A percentile compares a stretch with the other conserved stretches of the same genome.
Conservation (phyloP, 2,329 filamentous ascomycete genomes). For the Aspergillus ustus region DNA sequence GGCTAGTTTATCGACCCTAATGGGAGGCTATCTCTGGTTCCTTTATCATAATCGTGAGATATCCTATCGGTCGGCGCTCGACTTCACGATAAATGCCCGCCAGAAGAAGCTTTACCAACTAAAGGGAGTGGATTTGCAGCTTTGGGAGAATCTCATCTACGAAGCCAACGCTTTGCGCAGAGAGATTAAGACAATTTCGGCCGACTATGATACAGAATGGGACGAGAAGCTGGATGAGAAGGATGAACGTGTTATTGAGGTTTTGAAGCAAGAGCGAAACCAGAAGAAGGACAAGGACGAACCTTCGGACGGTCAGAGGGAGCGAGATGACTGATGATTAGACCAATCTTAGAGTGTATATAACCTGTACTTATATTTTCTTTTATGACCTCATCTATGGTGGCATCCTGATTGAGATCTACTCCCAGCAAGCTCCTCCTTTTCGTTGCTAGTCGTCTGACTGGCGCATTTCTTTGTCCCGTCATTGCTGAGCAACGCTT, state of each 20-base stretch:
- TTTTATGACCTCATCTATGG: not conserved
- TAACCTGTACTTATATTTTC: conserved; percentile 5
- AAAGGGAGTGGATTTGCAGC: conserved; percentile 73
- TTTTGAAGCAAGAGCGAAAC: conserved; percentile 55
- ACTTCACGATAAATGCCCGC: conserved; percentile 79
- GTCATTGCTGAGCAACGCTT: not conserved
- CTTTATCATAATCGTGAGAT: conserved; percentile 90
- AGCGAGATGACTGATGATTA: conserved; percentile 33
- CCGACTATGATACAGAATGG: conserved; percentile 91
- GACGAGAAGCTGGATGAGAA: conserved; percentile 76
- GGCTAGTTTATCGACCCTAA: conserved; percentile 81
- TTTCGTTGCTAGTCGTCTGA: not conserved
- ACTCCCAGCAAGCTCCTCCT: not conserved
- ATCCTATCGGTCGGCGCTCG: conserved; percentile 83
- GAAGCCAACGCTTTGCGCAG: conserved; percentile 77
- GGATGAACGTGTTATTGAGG: conserved; percentile 61
- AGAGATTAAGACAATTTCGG: conserved; percentile 79
- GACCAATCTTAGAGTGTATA: not conserved
- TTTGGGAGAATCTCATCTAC: conserved; percentile 78
- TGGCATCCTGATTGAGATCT: too few species aligned
- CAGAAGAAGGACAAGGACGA: conserved; percentile 37
- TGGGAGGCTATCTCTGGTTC: conserved; percentile 92
- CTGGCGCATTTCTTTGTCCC: too few species aligned
- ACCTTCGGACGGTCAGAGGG: conserved; percentile 34
- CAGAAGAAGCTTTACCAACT: conserved; percentile 77